phyloP scores from a whole-genome alignment of 371 early-diverging fungal genomes.

The Circinella umbellata region DNA sequence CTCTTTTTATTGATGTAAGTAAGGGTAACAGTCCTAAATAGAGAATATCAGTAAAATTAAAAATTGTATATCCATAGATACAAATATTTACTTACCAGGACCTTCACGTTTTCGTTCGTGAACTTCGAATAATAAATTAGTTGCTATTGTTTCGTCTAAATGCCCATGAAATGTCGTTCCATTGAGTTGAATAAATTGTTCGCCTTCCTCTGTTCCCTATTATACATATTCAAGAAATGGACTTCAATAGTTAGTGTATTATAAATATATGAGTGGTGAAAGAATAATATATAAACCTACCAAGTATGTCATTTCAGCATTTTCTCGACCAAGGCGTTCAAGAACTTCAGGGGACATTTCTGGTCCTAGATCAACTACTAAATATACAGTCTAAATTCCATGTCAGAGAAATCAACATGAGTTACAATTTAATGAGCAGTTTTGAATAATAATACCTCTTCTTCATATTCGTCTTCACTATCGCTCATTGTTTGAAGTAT shows the following conservation, averaged over 20 bases:
- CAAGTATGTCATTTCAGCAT: not conserved
- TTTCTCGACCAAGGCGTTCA: constrained; percentile 1
- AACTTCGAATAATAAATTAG: constrained; percentile 9
- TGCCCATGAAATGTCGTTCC: constrained; percentile 6
- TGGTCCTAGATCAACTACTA: constrained; percentile 1
- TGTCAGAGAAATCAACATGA: not conserved
- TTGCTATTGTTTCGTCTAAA: constrained; percentile 5
- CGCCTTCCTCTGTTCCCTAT: not conserved
- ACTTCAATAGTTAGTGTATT: too few species aligned
- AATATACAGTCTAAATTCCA: not conserved
- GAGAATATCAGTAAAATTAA: too few species aligned
- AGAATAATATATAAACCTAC: not conserved
- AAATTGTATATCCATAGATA: not conserved
- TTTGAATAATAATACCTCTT: not conserved
- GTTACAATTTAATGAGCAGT: not conserved
- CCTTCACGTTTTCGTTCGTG: constrained; percentile 12
- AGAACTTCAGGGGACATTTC: not conserved
- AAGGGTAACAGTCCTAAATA: constrained; percentile 2
- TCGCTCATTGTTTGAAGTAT: not conserved
- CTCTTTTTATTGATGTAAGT: constrained; percentile 8
- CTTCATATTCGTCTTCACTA: constrained; percentile 5
- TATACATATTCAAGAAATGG: too few species aligned
- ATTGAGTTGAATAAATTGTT: constrained; percentile 1
- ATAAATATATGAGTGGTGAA: too few species aligned
- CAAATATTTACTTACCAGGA: constrained; percentile 1